A percentile compares a stretch with the other conserved stretches of the same genome.
These are phyloP conservation scores for Penicillium polonicum DNA, from an alignment of 2,329 filamentous ascomycete genomes.

Conservation along the genomic window DNA sequence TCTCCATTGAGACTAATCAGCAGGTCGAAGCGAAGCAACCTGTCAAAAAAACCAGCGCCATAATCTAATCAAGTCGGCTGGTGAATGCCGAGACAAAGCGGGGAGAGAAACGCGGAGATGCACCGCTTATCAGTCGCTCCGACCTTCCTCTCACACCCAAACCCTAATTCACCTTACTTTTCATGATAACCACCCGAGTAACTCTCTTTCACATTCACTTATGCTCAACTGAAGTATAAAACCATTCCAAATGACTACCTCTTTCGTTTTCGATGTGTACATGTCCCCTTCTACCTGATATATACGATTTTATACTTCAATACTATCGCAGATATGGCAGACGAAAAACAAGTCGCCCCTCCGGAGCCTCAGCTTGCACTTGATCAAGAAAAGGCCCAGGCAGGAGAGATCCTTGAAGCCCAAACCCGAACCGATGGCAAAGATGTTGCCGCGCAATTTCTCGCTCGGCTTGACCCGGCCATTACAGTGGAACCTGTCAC, in stretches of 20 bases:
- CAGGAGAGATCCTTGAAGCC: constrained; percentile 13
- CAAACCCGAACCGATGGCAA: constrained; percentile 6
- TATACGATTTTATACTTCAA: not conserved
- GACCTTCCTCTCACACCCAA: constrained; percentile 10
- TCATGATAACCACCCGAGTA: not conserved
- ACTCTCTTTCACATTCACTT: not conserved
- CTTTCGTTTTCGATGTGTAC: not conserved
- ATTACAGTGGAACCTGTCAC: constrained; percentile 26
- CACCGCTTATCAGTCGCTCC: constrained; percentile 10
- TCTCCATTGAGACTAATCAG: not conserved
- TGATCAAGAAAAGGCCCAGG: constrained; percentile 5
- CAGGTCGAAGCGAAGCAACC: constrained; percentile 5
- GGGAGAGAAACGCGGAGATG: constrained; percentile 8
- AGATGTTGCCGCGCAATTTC: constrained; percentile 33
- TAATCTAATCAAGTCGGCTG: not conserved
- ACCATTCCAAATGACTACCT: not conserved
- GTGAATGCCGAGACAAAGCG: not conserved
- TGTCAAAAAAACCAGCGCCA: not conserved
- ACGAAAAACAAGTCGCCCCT: not conserved
- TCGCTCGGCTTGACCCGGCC: constrained; percentile 24
- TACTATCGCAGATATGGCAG: constrained; percentile 1
- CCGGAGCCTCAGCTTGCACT: not conserved
- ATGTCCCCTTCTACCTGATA: not conserved
- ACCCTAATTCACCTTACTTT: constrained; percentile 3
- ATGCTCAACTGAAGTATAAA: not conserved